A percentile compares a stretch with the other conserved stretches of the same genome.
Conservation (phyloP, 805 yeast genomes). For the Komagataella pseudopastoris region DNA sequence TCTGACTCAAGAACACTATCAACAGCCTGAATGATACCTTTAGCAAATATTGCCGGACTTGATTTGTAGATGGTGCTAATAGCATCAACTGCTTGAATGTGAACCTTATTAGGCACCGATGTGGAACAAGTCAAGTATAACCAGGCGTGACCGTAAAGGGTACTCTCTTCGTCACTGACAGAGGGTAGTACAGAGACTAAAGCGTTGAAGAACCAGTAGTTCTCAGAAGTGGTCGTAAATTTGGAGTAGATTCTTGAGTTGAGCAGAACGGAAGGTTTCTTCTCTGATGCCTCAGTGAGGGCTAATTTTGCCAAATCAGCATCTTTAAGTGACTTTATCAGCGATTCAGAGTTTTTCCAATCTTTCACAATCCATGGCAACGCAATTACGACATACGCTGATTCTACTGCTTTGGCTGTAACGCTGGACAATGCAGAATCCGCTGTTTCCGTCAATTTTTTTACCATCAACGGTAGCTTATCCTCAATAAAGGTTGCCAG, state of each 20-base stretch:
- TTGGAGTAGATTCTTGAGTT: conserved; percentile 38
- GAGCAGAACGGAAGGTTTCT: conserved; percentile 33
- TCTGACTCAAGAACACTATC: not conserved
- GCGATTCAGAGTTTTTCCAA: conserved; percentile 1
- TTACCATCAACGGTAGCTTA: conserved; percentile 12
- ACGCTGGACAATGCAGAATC: conserved; percentile 40
- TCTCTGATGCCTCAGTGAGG: conserved; percentile 19
- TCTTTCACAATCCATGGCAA: conserved; percentile 10
- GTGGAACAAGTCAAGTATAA: conserved; percentile 32
- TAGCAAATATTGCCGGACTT: not conserved
- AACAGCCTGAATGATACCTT: not conserved
- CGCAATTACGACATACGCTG: conserved; percentile 36
- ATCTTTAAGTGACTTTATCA: conserved; percentile 9
- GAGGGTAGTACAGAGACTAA: conserved; percentile 11
- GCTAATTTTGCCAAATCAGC: conserved; percentile 20
- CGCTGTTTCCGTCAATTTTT: conserved; percentile 28
- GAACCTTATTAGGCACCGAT: conserved; percentile 9
- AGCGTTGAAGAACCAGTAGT: conserved; percentile 37
- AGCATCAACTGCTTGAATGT: not conserved
- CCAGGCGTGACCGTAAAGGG: conserved; percentile 28
- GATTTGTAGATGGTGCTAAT: not conserved
- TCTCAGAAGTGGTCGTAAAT: conserved; percentile 28
- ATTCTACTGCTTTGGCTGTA: conserved; percentile 34
- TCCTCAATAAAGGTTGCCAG: conserved; percentile 8
- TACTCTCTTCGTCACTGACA: conserved; percentile 6